phyloP scores from a whole-genome alignment of 805 yeast genomes.

The Suhomyces pyralidae region DNA sequence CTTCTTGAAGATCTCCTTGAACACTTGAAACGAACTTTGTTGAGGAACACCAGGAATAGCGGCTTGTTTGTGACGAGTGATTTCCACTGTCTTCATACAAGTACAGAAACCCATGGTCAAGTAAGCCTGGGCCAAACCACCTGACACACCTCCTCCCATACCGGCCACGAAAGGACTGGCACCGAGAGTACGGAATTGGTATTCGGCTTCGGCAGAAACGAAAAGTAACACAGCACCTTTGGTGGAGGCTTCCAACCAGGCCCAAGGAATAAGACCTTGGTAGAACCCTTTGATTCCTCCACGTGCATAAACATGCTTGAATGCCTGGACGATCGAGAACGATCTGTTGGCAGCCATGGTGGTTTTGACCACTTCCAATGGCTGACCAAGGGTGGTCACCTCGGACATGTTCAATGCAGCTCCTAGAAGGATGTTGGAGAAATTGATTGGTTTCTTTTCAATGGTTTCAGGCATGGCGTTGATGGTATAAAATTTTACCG shows the following conservation, averaged over 20 bases:
- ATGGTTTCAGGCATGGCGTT: conserved; percentile 24
- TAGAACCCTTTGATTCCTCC: conserved; percentile 93
- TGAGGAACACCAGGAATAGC: conserved; percentile 57
- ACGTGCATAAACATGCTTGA: conserved; percentile 80
- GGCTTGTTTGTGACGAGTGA: conserved; percentile 81
- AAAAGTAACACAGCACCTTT: conserved; percentile 95
- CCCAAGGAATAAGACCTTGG: conserved; percentile 99
- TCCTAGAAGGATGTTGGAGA: conserved; percentile 87
- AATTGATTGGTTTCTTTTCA: conserved; percentile 83
- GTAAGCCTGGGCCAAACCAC: conserved; percentile 96
- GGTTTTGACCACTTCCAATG: conserved; percentile 91
- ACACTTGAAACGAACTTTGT: conserved; percentile 78
- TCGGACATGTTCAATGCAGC: conserved; percentile 92
- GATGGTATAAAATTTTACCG: background rate
- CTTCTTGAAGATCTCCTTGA: conserved; percentile 72
- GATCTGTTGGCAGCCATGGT: conserved; percentile 97
- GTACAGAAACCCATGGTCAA: conserved; percentile 98
- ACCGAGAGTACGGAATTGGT: conserved; percentile 63
- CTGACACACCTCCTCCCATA: conserved; percentile 91
- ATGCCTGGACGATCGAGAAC: conserved; percentile 63
- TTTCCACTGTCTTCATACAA: conserved; percentile 98
- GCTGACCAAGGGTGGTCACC: conserved; percentile 94
- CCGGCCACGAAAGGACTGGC: conserved; percentile 72
- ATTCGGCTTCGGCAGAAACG: conserved; percentile 90
- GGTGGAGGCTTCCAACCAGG: conserved; percentile 99